Evolutionary conservation across 331 rosid genomes (phyloP), one percentile per base, ranked within the genome.

Genomic region (Malus hybrid): DNA sequence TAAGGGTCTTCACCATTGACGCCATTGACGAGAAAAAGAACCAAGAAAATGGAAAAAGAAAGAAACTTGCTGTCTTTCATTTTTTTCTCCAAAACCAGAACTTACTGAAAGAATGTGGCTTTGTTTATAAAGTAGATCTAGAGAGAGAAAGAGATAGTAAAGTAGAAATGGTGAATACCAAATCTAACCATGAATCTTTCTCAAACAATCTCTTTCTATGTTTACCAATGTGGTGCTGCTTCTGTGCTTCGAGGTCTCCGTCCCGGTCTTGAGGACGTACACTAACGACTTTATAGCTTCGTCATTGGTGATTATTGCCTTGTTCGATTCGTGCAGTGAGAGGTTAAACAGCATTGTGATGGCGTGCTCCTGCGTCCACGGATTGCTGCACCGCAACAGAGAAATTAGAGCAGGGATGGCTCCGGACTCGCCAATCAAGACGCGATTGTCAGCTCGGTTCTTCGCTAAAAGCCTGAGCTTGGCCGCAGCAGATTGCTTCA

Each of bases 401-500:
- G 99, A 96, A 81, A 92, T 88, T 19, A 95, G 65, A 46, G 88
- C 88, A 1, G 97, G 92, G 0, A 95, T 92, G 0, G 99, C 99
- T 1, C 99, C 99, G n/a, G 96, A 95, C 72, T 95, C 99, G 1
- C 93, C 97, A 53, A 95, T 95, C 68, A 95, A 75, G 7, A 77
- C 88, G 1, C 99, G 82, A 71, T 95, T 92, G 70, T 95, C 99
- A 6, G 96, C 87, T 5, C 97, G 85, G 18, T 95, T 95, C 85
- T 95, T 95, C 15, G 99, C 99, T 11, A 95, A 58, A 0, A 95
- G 86, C 29, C 97, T 81, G 11, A 95, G 86, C 71, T 95, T 95
- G 6, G 99, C 99, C 26, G 99, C 99, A 1, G 97, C 97, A 0
- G 99, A 95, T 48, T 97, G 93, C 76, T 90, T 89, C 32, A 95